These are phyloP conservation scores for Metschnikowia continentalis DNA, from an alignment of 805 yeast genomes.

Conservation along the genomic window DNA sequence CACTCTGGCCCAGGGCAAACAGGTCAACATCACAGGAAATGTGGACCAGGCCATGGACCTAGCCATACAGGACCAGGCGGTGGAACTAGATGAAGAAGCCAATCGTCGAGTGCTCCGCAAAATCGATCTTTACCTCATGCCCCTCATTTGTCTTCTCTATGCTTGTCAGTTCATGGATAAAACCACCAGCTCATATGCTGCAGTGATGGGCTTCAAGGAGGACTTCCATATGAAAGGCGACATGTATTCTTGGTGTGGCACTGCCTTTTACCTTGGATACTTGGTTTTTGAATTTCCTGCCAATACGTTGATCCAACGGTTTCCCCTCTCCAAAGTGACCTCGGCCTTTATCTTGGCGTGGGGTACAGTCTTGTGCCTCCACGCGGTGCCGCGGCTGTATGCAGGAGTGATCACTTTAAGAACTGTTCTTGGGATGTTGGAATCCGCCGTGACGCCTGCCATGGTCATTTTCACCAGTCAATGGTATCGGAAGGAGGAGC, in stretches of 20 bases:
- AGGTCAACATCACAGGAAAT: conserved; percentile 30
- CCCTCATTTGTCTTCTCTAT: conserved; percentile 50
- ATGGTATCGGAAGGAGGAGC: conserved; percentile 48
- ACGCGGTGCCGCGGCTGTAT: conserved; percentile 44
- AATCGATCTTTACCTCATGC: conserved; percentile 46
- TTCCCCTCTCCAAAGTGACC: conserved; percentile 53
- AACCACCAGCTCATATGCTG: conserved; percentile 55
- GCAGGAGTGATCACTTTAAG: conserved; percentile 47
- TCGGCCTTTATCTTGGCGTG: conserved; percentile 50
- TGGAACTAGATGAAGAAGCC: conserved; percentile 16
- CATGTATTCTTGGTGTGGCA: conserved; percentile 40
- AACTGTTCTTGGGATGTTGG: conserved; percentile 48
- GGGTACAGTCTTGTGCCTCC: conserved; percentile 57
- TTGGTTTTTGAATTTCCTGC: conserved; percentile 52
- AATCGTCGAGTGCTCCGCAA: conserved; percentile 44
- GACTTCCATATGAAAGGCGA: conserved; percentile 45
- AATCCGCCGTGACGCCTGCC: conserved; percentile 53
- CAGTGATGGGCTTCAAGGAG: conserved; percentile 58
- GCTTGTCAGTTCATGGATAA: conserved; percentile 58
- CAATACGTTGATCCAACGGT: conserved; percentile 45
- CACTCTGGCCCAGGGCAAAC: conserved; percentile 16
- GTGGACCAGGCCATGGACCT: conserved; percentile 46
- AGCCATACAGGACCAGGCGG: conserved; percentile 30
- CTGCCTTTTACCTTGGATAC: conserved; percentile 63
- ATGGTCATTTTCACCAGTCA: conserved; percentile 53